Percentiles rank a stretch among this genome's conserved stretches.
Evolutionary conservation across 2,329 filamentous ascomycete species (phyloP).

Genomic region (Sclerotinia subarctica): DNA sequence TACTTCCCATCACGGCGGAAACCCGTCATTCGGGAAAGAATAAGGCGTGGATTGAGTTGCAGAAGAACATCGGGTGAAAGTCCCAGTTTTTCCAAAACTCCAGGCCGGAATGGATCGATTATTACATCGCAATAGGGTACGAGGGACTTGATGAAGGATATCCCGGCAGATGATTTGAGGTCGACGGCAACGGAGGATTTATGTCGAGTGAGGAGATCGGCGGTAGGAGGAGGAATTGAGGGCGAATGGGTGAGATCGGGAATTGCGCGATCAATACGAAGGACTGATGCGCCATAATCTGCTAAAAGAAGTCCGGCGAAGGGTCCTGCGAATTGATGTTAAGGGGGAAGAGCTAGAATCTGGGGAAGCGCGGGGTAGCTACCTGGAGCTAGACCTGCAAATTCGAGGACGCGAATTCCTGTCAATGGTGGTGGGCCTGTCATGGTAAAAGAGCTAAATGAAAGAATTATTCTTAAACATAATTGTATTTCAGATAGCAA

Average conservation of each 20-base stretch:
- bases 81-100: constrained; percentile 80
- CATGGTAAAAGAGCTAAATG: constrained; percentile 25
- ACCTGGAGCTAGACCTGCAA: constrained; percentile 61
- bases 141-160: constrained; percentile 64
- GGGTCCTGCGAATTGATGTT: constrained; percentile 55
- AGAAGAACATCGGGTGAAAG: constrained; percentile 68
- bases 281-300: constrained; percentile 82
- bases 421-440: constrained; percentile 45
- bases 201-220: constrained; percentile 73
- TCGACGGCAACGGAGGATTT: constrained; percentile 80
- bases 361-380: constrained; percentile 43
- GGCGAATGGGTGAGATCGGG: constrained; percentile 43
- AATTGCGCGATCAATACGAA: constrained; percentile 74
- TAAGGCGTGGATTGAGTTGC: constrained; percentile 66
- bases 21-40: constrained; percentile 84
- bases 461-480: not conserved
- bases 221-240: constrained; percentile 48
- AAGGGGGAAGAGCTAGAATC: constrained; percentile 10
- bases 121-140: constrained; percentile 67
- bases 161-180: constrained; percentile 65
- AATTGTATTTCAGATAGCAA: not conserved
- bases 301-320: constrained; percentile 86
- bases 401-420: constrained; percentile 61
- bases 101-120: constrained; percentile 91
- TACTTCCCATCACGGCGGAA: constrained; percentile 87